Conservation (phyloP, 371 early-diverging fungal genomes). For the Mortierella sp. region DNA sequence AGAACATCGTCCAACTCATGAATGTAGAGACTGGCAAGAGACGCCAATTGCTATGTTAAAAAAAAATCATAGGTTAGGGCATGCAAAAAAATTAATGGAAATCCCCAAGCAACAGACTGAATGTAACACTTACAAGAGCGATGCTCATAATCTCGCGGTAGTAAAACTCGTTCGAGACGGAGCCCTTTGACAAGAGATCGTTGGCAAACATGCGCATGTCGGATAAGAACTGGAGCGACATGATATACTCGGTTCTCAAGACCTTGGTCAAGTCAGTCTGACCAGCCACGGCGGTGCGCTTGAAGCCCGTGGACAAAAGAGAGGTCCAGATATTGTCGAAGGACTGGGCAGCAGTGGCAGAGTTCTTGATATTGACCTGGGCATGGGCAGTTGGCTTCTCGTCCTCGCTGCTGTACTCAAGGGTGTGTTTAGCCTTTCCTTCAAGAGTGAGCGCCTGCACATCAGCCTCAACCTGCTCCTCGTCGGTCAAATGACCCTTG, state of each 20-base stretch:
- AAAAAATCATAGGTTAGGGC: neutral
- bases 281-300: neutral
- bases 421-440: conserved; percentile 11
- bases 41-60: conserved; percentile 65
- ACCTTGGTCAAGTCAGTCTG: conserved; percentile 58
- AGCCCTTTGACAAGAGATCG: conserved; percentile 61
- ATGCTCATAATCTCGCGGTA: conserved; percentile 74
- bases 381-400: conserved; percentile 20
- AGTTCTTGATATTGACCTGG: too few relatives aligned
- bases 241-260: conserved; percentile 68
- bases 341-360: neutral
- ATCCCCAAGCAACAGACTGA: neutral
- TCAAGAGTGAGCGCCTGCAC: neutral
- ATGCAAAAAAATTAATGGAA: neutral
- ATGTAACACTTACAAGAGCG: conserved; percentile 53
- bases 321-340: conserved; percentile 63
- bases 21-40: conserved; percentile 68
- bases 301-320: conserved; percentile 54
- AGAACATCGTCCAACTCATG: conserved; percentile 77
- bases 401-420: conserved; percentile 34
- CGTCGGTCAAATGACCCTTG: neutral
- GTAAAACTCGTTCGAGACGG: conserved; percentile 68
- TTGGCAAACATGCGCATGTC: conserved; percentile 67
- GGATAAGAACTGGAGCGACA: conserved; percentile 70
- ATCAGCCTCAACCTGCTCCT: conserved; percentile 4